These are phyloP conservation scores for Parathielavia hyrcaniae DNA, from an alignment of 495 filamentous ascomycete species.

Conservation along the genomic window DNA sequence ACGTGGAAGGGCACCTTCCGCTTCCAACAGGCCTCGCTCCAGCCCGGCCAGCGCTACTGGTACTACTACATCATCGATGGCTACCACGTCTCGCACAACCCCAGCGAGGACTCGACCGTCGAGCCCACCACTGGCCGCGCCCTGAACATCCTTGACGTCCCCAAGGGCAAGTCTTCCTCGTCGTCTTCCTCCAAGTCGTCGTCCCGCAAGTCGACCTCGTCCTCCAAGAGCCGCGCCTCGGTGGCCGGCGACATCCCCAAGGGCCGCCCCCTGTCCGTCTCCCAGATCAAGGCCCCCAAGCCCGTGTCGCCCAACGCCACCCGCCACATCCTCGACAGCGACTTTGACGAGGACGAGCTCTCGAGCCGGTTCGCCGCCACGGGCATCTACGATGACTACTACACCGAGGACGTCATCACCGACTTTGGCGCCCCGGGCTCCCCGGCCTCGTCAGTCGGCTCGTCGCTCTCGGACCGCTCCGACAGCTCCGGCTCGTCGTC, in stretches of 20 bases:
- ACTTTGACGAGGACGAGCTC: slow-evolving; percentile 66
- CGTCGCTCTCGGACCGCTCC: slow-evolving; percentile 69
- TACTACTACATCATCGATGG: slow-evolving; percentile 99
- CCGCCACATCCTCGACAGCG: slow-evolving; percentile 70
- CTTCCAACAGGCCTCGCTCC: slow-evolving; percentile 78
- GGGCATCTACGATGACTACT: slow-evolving; percentile 64
- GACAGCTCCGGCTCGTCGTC: slow-evolving; percentile 67
- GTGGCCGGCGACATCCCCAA: slow-evolving; percentile 61
- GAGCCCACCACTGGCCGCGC: slow-evolving; percentile 96
- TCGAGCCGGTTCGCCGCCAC: slow-evolving; percentile 64
- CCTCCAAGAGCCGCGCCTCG: slow-evolving; percentile 29
- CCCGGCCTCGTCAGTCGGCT: slow-evolving; percentile 67
- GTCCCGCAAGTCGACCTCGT: slow-evolving; percentile 32
- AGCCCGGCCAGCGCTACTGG: slow-evolving; percentile 90
- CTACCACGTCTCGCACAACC: slow-evolving; percentile 97
- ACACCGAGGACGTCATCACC: slow-evolving; percentile 53
- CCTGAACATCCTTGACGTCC: slow-evolving; percentile 67
- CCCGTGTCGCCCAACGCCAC: slow-evolving; percentile 80
- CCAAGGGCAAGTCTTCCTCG: slow-evolving; percentile 46
- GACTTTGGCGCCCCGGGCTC: slow-evolving; percentile 42
- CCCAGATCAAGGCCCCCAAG: slow-evolving; percentile 85
- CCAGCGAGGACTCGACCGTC: slow-evolving; percentile 77
- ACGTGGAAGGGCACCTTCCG: slow-evolving; percentile 93
- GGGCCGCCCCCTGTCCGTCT: slow-evolving; percentile 77
- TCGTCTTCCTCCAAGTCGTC: slow-evolving; percentile 43